Conservation (phyloP, 2,329 filamentous ascomycete genomes). For the Trichoderma asperellum region DNA sequence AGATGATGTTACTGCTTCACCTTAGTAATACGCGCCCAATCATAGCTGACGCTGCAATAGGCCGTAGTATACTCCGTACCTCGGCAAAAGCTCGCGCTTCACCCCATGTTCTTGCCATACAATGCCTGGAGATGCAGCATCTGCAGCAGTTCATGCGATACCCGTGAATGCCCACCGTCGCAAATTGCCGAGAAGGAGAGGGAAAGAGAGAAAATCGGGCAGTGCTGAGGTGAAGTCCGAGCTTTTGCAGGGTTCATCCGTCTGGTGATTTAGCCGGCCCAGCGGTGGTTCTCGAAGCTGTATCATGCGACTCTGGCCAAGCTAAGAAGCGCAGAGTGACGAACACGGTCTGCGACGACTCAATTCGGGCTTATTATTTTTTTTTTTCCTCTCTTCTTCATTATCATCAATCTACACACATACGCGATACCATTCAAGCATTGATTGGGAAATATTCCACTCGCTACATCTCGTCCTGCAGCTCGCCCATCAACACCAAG, state of each 20-base stretch:
- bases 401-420: no score
- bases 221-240: neutral
- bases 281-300: neutral
- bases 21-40: neutral
- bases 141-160: neutral
- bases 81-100: neutral
- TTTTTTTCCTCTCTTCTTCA: neutral
- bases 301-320: slow-evolving; percentile 20
- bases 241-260: neutral
- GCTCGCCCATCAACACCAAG: neutral
- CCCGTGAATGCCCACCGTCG: neutral
- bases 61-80: neutral
- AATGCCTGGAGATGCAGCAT: neutral
- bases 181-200: neutral
- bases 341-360: neutral
- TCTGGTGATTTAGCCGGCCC: slow-evolving; percentile 1
- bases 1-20: neutral
- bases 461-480: neutral
- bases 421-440: neutral
- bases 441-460: neutral
- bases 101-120: neutral
- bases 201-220: neutral
- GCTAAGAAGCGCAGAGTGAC: neutral
- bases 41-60: neutral
- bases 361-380: neutral